Conservation (phyloP, 306 rosid genomes). For the Trifolium pratense region DNA sequence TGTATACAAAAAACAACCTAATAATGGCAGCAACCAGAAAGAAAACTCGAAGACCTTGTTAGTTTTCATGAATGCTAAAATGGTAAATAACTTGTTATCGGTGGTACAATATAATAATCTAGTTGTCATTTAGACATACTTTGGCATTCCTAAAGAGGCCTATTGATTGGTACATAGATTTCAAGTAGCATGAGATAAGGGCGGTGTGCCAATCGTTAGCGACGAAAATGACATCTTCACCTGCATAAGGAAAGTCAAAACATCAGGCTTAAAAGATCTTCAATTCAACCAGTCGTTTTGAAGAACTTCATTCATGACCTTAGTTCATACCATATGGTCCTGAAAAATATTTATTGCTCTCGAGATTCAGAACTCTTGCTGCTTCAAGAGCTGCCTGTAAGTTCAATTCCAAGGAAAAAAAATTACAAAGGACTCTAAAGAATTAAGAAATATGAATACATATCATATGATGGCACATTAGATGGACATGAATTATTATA, state of each 20-base stretch:
- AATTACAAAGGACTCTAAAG: conserved; percentile 14
- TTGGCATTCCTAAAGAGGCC: conserved; percentile 63
- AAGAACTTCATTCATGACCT: conserved; percentile 21
- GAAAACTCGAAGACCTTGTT: conserved; percentile 15
- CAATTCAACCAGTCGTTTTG: conserved; percentile 17
- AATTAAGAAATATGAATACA: conserved; percentile 30
- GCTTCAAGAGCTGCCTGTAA: conserved; percentile 80
- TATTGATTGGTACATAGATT: conserved; percentile 57
- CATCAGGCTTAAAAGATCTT: conserved; percentile 25
- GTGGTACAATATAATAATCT: neutral
- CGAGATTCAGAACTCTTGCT: conserved; percentile 69
- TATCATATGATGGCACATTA: neutral
- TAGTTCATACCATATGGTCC: conserved; percentile 74
- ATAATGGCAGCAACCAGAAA: conserved; percentile 26
- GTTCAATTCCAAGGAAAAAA: conserved; percentile 34
- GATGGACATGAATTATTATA: too few relatives aligned
- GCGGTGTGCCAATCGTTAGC: conserved; percentile 93
- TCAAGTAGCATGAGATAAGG: conserved; percentile 72
- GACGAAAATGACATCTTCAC: conserved; percentile 73
- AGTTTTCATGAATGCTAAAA: conserved; percentile 22
- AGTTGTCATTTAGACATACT: conserved; percentile 50
- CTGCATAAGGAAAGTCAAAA: conserved; percentile 47
- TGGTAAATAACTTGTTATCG: neutral
- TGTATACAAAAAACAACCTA: conserved; percentile 81
- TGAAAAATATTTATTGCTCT: conserved; percentile 60